Conservation (phyloP, 805 yeast species). For the Scheffersomyces coipomensis region DNA sequence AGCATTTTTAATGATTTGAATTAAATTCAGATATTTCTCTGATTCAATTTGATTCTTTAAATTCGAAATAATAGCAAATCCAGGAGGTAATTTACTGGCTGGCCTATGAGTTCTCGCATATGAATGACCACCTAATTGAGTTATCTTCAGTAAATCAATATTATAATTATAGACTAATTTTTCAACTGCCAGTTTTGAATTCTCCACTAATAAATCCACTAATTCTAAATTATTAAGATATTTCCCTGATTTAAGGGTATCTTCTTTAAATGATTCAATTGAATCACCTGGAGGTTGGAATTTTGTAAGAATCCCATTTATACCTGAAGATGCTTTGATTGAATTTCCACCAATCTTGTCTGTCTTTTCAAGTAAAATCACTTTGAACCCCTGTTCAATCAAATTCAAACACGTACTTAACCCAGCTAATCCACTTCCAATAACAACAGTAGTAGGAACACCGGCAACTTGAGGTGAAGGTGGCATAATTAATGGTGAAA, state of each 20-base stretch:
- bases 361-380: conserved; percentile 49
- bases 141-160: conserved; percentile 29
- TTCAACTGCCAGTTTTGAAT: conserved; percentile 28
- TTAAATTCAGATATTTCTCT: conserved; percentile 19
- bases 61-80: conserved; percentile 53
- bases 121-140: conserved; percentile 41
- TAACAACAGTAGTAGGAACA: conserved; percentile 25
- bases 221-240: conserved; percentile 22
- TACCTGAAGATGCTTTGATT: conserved; percentile 61
- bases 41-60: conserved; percentile 36
- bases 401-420: conserved; percentile 43
- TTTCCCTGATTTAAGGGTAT: conserved; percentile 34
- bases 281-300: conserved; percentile 27
- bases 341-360: conserved; percentile 57
- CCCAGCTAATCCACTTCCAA: conserved; percentile 62
- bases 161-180: conserved; percentile 27
- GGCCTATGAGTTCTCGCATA: conserved; percentile 40
- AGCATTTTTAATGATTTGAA: conserved; percentile 7
- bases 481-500: no score
- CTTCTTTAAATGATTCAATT: conserved; percentile 21
- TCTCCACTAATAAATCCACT: conserved; percentile 20
- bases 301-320: conserved; percentile 42
- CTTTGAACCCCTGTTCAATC: conserved; percentile 33
- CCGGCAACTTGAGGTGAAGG: no score
- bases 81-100: conserved; percentile 51